phyloP scores from a whole-genome alignment of 495 filamentous ascomycete genomes.

The Aspergillus sparsus region DNA sequence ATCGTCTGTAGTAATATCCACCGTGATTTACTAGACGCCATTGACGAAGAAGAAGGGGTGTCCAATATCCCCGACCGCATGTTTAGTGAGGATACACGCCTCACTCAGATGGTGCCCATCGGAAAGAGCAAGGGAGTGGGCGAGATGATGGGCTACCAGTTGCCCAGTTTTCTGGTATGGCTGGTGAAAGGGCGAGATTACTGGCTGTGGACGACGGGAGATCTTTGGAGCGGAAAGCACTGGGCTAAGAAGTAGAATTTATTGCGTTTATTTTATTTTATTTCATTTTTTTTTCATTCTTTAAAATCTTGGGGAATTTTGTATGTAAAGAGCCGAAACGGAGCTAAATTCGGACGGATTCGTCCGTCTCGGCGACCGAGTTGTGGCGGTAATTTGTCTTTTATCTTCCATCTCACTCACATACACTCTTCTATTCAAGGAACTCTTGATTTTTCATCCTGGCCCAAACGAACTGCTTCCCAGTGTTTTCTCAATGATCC shows the following conservation, averaged over 20 bases:
- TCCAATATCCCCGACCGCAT: conserved; percentile 19
- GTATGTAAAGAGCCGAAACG: too few species aligned
- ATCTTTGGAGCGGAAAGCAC: conserved; percentile 53
- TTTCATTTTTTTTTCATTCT: too few species aligned
- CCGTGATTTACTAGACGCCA: conserved; percentile 36
- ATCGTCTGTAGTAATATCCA: conserved; percentile 47
- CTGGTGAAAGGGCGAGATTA: conserved; percentile 65
- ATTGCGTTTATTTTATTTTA: too few species aligned
- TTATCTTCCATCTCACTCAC: not conserved
- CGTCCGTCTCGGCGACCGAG: conserved; percentile 7
- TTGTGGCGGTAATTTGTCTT: not conserved
- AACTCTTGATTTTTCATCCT: not conserved
- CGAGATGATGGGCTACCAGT: conserved; percentile 50
- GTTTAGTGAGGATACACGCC: conserved; percentile 42
- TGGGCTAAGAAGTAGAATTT: conserved; percentile 43
- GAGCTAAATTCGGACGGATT: not conserved
- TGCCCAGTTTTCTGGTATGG: conserved; percentile 60
- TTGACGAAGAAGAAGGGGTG: not conserved
- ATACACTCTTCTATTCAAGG: not conserved
- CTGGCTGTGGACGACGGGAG: conserved; percentile 52
- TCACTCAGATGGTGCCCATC: conserved; percentile 57
- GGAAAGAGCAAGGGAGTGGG: conserved; percentile 57
- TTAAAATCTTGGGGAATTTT: too few species aligned
- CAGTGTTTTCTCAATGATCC: not conserved
- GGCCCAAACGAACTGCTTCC: not conserved